Conservation (phyloP, 441 rosid species). For the Croton laevigatus region DNA sequence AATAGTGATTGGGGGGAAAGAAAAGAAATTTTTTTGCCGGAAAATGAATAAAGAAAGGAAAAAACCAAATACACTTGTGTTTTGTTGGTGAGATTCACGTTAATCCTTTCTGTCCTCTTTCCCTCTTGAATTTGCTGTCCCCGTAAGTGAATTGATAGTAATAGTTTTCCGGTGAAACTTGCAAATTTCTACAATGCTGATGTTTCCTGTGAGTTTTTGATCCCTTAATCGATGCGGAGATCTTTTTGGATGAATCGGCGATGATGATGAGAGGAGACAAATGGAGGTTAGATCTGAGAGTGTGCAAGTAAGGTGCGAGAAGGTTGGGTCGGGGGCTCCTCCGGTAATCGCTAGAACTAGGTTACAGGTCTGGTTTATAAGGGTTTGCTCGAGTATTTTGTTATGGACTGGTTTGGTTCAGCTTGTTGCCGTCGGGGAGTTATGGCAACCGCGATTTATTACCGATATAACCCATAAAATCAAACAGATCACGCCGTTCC, state of each 20-base stretch:
- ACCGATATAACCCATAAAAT: constrained; percentile 47
- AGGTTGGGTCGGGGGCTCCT: constrained; percentile 34
- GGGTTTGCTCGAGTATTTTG: constrained; percentile 87
- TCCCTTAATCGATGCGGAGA: constrained; percentile 10
- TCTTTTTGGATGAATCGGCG: constrained; percentile 56
- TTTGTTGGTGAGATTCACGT: constrained; percentile 14
- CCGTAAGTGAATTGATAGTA: background rate
- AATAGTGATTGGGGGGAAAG: background rate
- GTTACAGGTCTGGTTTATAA: constrained; percentile 77
- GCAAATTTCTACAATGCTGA: constrained; percentile 11
- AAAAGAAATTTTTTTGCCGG: constrained; percentile 9
- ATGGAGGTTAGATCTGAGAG: constrained; percentile 91
- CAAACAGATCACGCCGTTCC: constrained; percentile 33
- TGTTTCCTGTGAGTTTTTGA: background rate
- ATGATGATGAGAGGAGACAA: constrained; percentile 50
- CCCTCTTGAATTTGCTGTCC: background rate
- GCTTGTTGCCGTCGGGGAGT: constrained; percentile 77
- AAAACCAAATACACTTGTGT: background rate
- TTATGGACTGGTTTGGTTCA: constrained; percentile 99
- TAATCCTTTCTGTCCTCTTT: background rate
- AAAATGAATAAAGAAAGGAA: background rate
- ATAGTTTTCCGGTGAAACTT: background rate
- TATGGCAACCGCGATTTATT: constrained; percentile 74
- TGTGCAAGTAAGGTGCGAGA: constrained; percentile 49
- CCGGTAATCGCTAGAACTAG: constrained; percentile 58